A percentile compares a stretch with the other conserved stretches of the same genome.
phyloP scores from a whole-genome alignment of 1,284 basidiomycete genomes.

The Sanghuangporus weigelae region DNA sequence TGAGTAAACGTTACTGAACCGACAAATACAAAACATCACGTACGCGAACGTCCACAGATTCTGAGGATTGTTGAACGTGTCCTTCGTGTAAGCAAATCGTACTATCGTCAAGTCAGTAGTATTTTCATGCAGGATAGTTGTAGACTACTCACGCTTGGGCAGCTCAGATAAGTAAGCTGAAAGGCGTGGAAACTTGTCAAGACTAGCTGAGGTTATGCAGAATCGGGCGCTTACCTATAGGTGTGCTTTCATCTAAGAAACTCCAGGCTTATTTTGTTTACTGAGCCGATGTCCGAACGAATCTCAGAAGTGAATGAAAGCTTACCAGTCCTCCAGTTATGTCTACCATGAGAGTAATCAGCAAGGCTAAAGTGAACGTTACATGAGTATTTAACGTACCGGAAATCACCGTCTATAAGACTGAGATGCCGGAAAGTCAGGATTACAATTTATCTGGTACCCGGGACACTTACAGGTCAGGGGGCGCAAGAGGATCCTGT shows the following conservation, averaged over 20 bases:
- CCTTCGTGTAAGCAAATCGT: conserved; percentile 54
- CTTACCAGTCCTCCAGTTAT: conserved; percentile 51
- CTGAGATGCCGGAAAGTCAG: conserved; percentile 24
- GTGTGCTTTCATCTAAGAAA: conserved; percentile 35
- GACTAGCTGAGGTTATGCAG: conserved; percentile 28
- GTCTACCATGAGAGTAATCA: conserved; percentile 23
- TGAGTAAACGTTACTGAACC: neutral
- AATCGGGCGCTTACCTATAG: conserved; percentile 34
- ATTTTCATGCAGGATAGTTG: neutral
- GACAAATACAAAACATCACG: conserved; percentile 19
- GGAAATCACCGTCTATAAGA: conserved; percentile 47
- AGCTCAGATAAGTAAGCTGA: conserved; percentile 30
- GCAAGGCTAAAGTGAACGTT: neutral
- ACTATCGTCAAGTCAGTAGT: conserved; percentile 29
- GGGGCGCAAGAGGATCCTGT: conserved; percentile 58
- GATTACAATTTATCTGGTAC: neutral
- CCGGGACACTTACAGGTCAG: conserved; percentile 43
- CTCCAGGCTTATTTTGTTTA: conserved; percentile 31
- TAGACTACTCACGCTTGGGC: conserved; percentile 27
- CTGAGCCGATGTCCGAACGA: neutral
- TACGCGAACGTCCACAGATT: conserved; percentile 56
- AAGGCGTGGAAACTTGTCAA: conserved; percentile 26
- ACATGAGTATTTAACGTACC: conserved; percentile 26
- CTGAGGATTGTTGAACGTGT: conserved; percentile 61
- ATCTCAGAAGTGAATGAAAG: neutral